phyloP scores from a whole-genome alignment of 2,329 filamentous ascomycete species.

The Endoconidiophora laricicola region DNA sequence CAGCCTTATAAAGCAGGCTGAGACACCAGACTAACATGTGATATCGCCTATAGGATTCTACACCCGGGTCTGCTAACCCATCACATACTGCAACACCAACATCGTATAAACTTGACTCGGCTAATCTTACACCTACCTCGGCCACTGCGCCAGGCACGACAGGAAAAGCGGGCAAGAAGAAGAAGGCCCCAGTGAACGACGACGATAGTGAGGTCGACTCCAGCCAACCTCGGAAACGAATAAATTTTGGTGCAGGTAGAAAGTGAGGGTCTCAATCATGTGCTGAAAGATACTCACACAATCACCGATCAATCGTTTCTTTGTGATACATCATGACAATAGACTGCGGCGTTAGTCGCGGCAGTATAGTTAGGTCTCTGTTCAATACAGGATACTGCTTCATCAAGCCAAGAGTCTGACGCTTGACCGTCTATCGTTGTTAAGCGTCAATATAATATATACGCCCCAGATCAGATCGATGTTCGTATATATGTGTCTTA shows the following conservation, averaged over 20 bases:
- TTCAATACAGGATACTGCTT: too few relatives aligned
- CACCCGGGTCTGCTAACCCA: conserved; percentile 27
- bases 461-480: too few relatives aligned
- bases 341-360: too few relatives aligned
- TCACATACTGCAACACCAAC: conserved; percentile 39
- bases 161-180: conserved; percentile 31
- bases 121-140: conserved; percentile 26
- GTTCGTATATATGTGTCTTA: too few relatives aligned
- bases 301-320: too few relatives aligned
- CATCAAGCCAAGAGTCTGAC: too few relatives aligned
- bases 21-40: conserved; percentile 4
- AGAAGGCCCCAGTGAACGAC: conserved; percentile 32
- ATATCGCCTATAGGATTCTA: conserved; percentile 22
- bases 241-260: conserved; percentile 38
- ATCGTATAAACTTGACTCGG: conserved; percentile 26
- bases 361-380: too few relatives aligned
- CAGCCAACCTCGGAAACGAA: conserved; percentile 36
- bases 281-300: too few relatives aligned
- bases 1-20: not conserved
- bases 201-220: conserved; percentile 44
- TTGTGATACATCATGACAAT: too few relatives aligned
- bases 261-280: conserved; percentile 22
- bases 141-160: conserved; percentile 39
- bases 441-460: too few relatives aligned
- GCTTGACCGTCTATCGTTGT: too few relatives aligned